phyloP scores from a whole-genome alignment of 768 basidiomycete genomes.

The Amanita rubescens region DNA sequence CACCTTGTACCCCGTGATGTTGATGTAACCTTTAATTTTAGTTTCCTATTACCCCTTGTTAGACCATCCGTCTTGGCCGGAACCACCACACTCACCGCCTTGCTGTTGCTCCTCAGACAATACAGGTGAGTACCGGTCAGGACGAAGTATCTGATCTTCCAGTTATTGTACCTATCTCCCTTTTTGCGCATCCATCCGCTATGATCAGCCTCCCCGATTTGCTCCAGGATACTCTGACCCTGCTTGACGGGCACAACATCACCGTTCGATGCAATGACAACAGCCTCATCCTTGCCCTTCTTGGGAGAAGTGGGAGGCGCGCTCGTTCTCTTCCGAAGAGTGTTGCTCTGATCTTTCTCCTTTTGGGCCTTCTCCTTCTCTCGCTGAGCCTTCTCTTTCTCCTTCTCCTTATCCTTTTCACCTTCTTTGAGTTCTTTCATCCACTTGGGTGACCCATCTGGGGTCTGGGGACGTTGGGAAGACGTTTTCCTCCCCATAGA shows the following conservation, averaged over 20 bases:
- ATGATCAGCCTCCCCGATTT: conserved; percentile 88
- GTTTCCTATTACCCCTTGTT: conserved; percentile 53
- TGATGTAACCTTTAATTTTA: conserved; percentile 94
- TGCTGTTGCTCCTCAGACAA: conserved; percentile 70
- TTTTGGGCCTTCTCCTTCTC: conserved; percentile 4
- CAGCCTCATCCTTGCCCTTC: neutral
- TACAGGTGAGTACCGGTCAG: conserved; percentile 92
- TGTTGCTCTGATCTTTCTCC: conserved; percentile 10
- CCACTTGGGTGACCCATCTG: conserved; percentile 18
- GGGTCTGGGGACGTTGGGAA: conserved; percentile 34
- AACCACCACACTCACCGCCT: conserved; percentile 32
- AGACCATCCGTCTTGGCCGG: neutral
- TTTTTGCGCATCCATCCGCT: conserved; percentile 95
- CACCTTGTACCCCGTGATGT: conserved; percentile 87
- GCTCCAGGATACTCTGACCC: conserved; percentile 74
- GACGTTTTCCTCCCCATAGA: conserved; percentile 35
- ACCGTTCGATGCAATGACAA: conserved; percentile 6
- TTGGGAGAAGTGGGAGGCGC: conserved; percentile 13
- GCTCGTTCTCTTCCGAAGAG: conserved; percentile 52
- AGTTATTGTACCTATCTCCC: conserved; percentile 85
- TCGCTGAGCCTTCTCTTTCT: conserved; percentile 1
- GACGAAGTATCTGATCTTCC: conserved; percentile 90
- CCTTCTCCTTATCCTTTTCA: conserved; percentile 12
- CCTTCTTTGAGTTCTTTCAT: neutral
- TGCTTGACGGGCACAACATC: conserved; percentile 29